Evolutionary conservation across 352 stramenopile species (phyloP), one percentile per base, ranked within the genome.

Genomic region (Phytopythium montanum): DNA sequence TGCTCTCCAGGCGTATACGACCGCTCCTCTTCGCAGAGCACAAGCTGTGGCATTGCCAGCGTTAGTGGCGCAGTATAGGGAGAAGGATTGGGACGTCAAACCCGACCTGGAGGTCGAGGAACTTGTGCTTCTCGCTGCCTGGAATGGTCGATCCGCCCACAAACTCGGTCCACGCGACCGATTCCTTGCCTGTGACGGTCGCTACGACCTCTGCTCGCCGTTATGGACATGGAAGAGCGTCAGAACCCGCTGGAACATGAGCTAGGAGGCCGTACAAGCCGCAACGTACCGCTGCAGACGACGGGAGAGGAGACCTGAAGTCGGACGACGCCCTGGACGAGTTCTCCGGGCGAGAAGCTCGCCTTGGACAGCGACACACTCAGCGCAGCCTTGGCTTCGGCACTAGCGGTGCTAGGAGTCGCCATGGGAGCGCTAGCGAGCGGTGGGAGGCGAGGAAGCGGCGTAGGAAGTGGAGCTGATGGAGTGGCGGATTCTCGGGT

Each of bases 1-100:
- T 71, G 59, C 25, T 71, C 67, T 18, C 83, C 83, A 2, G 78
- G 73, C 23, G 75, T 62, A n/a, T 74, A 84, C 12, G 72, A 69
- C 46, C 84, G 73, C 10, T 79, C 75, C 13, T 84, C 56, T 4
- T 73, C 55, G 10, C 57, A 80, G 1, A 76, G 60, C 14, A 87
- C 60, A 48, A 88, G 70, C 70, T 86, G 25, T 13, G 33, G 39
- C 34, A 56, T 18, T n/a, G 6, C 2, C 23, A 29, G 19, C 18
- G 0, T 29, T 14, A 29, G 13, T 16, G 14, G 3, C 28, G 44
- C 13, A 10, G 6, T 5, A 19, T 7, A 19, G 21, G 5, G 5
- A 25, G 14, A 25, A 3, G 26, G 28, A 21, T n/a, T n/a, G n/a
- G n/a, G n/a, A n/a, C n/a, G n/a, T n/a, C n/a, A n/a, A n/a, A n/a